Evolutionary conservation across 164 flowering plant species (phyloP), one percentile per base, ranked within the genome.

Genomic region (Euptelea pleiosperma): DNA sequence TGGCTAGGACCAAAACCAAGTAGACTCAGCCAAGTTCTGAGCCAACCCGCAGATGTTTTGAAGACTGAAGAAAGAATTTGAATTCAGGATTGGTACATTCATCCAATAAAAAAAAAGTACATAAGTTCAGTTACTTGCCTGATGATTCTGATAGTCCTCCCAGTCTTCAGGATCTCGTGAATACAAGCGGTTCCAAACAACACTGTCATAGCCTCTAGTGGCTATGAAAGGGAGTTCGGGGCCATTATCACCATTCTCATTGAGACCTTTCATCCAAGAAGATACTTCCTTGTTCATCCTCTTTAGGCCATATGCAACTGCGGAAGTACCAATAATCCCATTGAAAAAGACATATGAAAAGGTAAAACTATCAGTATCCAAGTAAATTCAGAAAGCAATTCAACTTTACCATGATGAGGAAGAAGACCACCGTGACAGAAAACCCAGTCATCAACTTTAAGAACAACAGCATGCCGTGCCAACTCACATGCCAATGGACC

Each of bases 381-480:
- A 30, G 16, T 54, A 25, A 36, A 60, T 42, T n/a, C 37, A 25
- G 29, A 39, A 19, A 9, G 29, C 16, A 48, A 31, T n/a, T 31
- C 10, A 14, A 44, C 35, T 41, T 58, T 82, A 92, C 98, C 98
- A 66, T 92, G 98, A 68, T 81, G 93, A 69, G 98, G 98, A 74
- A 92, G 96, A 73, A 92, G 89, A 28, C 97, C 97, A 18, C 98
- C 98, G 56, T 89, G 98, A 78, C 98, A 89, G 69, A 93, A 89
- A 35, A 93, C 73, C 98, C 97, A 93, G 53, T 93, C 94, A 73
- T 89, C 76, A 25, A 93, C 82, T 73, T 81, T 80, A 63, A 93
- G 94, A 52, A 79, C 84, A 66, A 93, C 95, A 48, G 87, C 64
- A 72, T 93, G 91, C 0, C 76, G 72, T 49, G 96, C 85, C 73